Conservation (phyloP, 257 asterid genomes). For the Penstemon davidsonii region DNA sequence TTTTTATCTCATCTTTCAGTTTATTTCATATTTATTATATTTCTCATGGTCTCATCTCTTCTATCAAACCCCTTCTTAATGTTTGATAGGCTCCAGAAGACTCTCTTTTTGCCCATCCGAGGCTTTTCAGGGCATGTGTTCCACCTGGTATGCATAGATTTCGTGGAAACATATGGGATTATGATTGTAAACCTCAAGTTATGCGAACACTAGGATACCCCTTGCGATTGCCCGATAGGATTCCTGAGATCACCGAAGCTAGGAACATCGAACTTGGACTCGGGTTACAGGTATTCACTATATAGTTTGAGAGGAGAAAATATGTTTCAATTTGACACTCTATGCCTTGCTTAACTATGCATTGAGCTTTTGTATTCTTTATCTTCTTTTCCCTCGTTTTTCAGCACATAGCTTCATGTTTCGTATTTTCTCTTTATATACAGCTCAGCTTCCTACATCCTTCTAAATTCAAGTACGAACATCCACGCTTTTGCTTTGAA, state of each 20-base stretch:
- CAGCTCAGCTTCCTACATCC: conserved; percentile 95
- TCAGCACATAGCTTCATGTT: neutral
- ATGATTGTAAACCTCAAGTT: conserved; percentile 77
- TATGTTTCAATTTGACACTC: neutral
- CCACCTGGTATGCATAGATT: conserved; percentile 99
- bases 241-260: conserved; percentile 92
- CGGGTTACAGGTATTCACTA: conserved; percentile 79
- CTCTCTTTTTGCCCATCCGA: conserved; percentile 90
- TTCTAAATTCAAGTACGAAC: conserved; percentile 80
- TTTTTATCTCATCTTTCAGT: too few species aligned
- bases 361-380: neutral
- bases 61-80: neutral
- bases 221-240: conserved; percentile 57
- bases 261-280: conserved; percentile 96
- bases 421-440: conserved; percentile 7
- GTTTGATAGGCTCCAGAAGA: conserved; percentile 78
- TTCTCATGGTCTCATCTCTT: too few species aligned
- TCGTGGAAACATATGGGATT: conserved; percentile 97
- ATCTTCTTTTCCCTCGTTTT: neutral
- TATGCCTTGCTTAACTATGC: neutral
- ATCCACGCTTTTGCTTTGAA: conserved; percentile 95
- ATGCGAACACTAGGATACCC: conserved; percentile 88
- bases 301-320: conserved; percentile 7
- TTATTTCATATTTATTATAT: too few species aligned
- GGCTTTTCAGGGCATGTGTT: conserved; percentile 97